Conservation (phyloP, 169 alveolate species). For the Hepatocystis sp. region DNA sequence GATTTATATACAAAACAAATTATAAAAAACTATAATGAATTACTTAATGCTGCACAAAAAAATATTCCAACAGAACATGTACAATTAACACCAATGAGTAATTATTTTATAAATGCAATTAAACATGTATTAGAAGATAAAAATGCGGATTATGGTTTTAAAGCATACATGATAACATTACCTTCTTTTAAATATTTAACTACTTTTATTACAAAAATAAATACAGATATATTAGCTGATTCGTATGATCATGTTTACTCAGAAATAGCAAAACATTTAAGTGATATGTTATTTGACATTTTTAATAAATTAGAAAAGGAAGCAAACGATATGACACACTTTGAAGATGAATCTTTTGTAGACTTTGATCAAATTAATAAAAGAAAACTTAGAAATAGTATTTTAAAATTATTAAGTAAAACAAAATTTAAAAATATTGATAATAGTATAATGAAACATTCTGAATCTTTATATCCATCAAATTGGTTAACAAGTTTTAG, state of each 20-base stretch:
- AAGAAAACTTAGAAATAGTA: conserved; percentile 57
- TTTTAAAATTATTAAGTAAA: conserved; percentile 41
- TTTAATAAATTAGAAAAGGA: conserved; percentile 9
- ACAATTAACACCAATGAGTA: conserved; percentile 44
- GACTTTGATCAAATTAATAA: conserved; percentile 73
- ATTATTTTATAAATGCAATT: conserved; percentile 54
- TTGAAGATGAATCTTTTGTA: conserved; percentile 67
- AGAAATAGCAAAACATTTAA: conserved; percentile 36
- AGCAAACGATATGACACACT: conserved; percentile 70
- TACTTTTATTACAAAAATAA: conserved; percentile 16
- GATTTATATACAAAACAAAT: conserved; percentile 78
- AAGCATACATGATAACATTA: conserved; percentile 46
- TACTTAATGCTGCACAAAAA: conserved; percentile 3
- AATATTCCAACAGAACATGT: neutral
- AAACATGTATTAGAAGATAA: conserved; percentile 39
- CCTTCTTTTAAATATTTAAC: conserved; percentile 53
- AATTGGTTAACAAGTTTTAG: conserved; percentile 58
- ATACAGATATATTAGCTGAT: conserved; percentile 69
- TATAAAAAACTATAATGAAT: conserved; percentile 45
- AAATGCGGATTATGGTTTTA: conserved; percentile 67
- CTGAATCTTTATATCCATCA: conserved; percentile 66
- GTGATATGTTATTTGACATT: conserved; percentile 14
- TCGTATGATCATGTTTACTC: conserved; percentile 37
- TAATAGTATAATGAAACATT: conserved; percentile 30
- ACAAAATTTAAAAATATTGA: conserved; percentile 47